Percentiles rank a stretch among this genome's conserved stretches.
Evolutionary conservation across 192 early-diverging fungal species (phyloP).

Genomic region (Piromyces sp.): DNA sequence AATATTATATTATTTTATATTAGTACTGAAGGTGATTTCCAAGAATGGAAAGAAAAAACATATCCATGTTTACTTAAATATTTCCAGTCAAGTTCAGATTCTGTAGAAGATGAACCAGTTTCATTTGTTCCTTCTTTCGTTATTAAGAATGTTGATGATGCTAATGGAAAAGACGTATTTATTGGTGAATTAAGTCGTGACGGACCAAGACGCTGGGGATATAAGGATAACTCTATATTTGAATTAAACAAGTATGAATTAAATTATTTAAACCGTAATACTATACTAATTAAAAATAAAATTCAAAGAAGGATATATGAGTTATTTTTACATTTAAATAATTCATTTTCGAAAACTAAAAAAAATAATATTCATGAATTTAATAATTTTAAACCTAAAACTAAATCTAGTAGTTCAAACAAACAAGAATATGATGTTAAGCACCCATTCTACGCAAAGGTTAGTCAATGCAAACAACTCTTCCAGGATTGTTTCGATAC

Average conservation of each 20-base stretch:
- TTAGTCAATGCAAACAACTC: constrained; percentile 43
- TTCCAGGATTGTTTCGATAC: constrained; percentile 26
- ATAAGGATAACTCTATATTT: background rate
- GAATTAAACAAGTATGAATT: background rate
- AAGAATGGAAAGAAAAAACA: constrained; percentile 80
- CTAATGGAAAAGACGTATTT: constrained; percentile 15
- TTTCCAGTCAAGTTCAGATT: constrained; percentile 13
- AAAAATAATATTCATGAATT: background rate
- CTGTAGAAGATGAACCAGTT: constrained; percentile 1
- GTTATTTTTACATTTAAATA: constrained; percentile 1
- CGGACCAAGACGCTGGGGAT: constrained; percentile 19
- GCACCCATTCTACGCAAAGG: constrained; percentile 61
- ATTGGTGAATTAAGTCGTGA: constrained; percentile 34
- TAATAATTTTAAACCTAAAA: background rate
- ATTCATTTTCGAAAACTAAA: background rate
- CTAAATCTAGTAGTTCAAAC: background rate
- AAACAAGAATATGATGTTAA: constrained; percentile 53
- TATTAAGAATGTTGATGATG: constrained; percentile 10
- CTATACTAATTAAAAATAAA: background rate
- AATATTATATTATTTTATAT: no score
- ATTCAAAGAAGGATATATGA: background rate
- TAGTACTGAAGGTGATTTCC: constrained; percentile 89
- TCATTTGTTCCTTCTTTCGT: constrained; percentile 24
- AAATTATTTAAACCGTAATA: background rate
- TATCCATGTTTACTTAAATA: constrained; percentile 57